Conservation (phyloP, 805 yeast species). For the Nakazawaea ishiwadae region DNA sequence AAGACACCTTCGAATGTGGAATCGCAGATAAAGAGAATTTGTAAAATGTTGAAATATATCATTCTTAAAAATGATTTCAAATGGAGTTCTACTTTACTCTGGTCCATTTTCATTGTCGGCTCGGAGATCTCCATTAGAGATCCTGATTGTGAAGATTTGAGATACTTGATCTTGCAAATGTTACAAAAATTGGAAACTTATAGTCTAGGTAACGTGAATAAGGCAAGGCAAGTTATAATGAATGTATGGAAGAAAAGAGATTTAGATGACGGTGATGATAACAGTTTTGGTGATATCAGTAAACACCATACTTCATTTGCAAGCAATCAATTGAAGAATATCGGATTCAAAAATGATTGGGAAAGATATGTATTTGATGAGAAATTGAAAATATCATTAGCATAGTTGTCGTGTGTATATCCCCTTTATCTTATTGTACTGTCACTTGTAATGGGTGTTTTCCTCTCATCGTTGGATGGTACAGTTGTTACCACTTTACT, state of each 20-base stretch:
- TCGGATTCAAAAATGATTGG: constrained; percentile 26
- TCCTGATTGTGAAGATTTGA: constrained; percentile 23
- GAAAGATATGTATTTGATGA: constrained; percentile 26
- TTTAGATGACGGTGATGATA: constrained; percentile 19
- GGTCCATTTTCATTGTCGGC: constrained; percentile 27
- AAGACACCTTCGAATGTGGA: constrained; percentile 21
- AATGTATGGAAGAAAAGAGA: constrained; percentile 29
- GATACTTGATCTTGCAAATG: constrained; percentile 23
- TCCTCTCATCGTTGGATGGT: constrained; percentile 61
- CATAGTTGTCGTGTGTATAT: constrained; percentile 13
- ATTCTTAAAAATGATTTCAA: constrained; percentile 24
- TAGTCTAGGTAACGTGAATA: constrained; percentile 26
- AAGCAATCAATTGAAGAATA: constrained; percentile 1
- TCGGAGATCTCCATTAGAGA: constrained; percentile 22
- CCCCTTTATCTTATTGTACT: constrained; percentile 5
- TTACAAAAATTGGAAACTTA: constrained; percentile 22
- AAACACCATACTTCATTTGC: no score
- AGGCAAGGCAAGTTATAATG: constrained; percentile 20
- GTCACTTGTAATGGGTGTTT: constrained; percentile 25
- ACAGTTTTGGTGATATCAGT: no score
- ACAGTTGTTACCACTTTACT: constrained; percentile 65
- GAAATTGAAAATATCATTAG: constrained; percentile 22
- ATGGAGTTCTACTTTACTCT: constrained; percentile 26
- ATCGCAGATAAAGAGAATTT: constrained; percentile 16
- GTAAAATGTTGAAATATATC: constrained; percentile 22